Base-by-base conservation (phyloP, 2,329 filamentous ascomycete genomes). In the Leptographium lundbergii region DNA sequence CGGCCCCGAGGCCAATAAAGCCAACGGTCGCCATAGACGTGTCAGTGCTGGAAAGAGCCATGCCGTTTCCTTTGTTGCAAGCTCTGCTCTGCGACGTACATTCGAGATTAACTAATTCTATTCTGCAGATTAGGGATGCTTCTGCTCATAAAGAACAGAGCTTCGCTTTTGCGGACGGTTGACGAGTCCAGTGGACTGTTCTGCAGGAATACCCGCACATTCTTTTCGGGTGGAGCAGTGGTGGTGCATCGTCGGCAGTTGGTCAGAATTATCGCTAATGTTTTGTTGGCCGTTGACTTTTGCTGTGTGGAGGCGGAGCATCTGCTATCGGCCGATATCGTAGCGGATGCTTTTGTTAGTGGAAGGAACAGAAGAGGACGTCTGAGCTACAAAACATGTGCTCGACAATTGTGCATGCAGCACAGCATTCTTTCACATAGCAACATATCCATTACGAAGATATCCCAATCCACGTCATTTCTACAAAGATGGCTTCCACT, bases 1-100 rank as follows among this genome's bases (percentile, higher is more conserved):
- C 89, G 70, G 86, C 86, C 59, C 87, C 87, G 2, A 90, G 83
- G 74, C 87, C 87, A 62, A 86, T 84, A 72, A 89, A 88, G 62
- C 81, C 80, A 59, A 52, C 50, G 25, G 27, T 32, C 13, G 5
- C 25, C 50, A n/a, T n/a, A 27, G 50, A 52, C 50, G 17, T 19
- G 25, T 52, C 50, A 11, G 9, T 27, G 10, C 22, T 19, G 25
- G 50, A 27, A 52, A 29, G 17, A 29, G 27, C 25, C 25, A 52
- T 29, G 9, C 3, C 22, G 5, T 11, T 52, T 52, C 17, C 27
- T 32, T 13, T 14, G 34, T 36, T 29, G 27, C 7, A 29, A 48
- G 19, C 11, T 24, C 22, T 29, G 4, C 45, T 48, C 11, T 48
- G 45, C 45, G 4, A n/a, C n/a, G 34, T 36, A 4, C 14, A 17